Evolutionary conservation across 768 basidiomycete species (phyloP).

Genomic region (Hericium coralloides): DNA sequence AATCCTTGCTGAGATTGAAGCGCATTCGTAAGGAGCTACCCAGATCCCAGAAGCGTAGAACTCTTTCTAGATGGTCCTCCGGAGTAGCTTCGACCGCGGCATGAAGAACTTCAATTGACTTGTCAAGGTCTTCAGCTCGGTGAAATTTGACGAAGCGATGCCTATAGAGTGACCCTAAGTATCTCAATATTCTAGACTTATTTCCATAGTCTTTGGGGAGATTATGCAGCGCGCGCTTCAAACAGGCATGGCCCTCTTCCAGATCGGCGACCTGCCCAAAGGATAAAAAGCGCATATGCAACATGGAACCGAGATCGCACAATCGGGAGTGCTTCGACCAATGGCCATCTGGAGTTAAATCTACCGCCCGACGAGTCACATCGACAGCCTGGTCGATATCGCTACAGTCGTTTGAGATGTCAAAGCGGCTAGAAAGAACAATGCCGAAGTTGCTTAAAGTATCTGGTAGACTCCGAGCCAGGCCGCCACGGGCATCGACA

Average conservation of each 20-base stretch:
- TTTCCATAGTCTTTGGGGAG: background rate
- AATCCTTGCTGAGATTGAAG: background rate
- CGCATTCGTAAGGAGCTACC: background rate
- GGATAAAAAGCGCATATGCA: background rate
- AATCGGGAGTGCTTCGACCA: background rate
- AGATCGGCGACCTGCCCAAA: background rate
- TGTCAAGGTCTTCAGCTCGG: background rate
- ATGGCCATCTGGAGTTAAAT: background rate
- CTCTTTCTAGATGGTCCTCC: background rate
- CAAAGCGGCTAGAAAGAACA: background rate
- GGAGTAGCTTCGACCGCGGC: background rate
- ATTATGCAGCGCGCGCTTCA: background rate
- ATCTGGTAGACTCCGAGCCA: too few species aligned
- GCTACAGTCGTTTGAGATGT: background rate
- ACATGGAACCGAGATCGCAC: background rate
- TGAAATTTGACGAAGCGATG: background rate
- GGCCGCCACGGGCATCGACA: too few species aligned
- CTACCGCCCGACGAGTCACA: background rate
- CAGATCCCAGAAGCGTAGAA: background rate
- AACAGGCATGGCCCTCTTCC: background rate
- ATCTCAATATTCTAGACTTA: background rate
- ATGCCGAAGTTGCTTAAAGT: background rate
- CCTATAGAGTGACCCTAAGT: background rate
- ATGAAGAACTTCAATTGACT: background rate
- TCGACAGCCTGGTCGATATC: background rate